Conservation (phyloP, 2,329 filamentous ascomycete genomes). For the Alternaria ventricosa region DNA sequence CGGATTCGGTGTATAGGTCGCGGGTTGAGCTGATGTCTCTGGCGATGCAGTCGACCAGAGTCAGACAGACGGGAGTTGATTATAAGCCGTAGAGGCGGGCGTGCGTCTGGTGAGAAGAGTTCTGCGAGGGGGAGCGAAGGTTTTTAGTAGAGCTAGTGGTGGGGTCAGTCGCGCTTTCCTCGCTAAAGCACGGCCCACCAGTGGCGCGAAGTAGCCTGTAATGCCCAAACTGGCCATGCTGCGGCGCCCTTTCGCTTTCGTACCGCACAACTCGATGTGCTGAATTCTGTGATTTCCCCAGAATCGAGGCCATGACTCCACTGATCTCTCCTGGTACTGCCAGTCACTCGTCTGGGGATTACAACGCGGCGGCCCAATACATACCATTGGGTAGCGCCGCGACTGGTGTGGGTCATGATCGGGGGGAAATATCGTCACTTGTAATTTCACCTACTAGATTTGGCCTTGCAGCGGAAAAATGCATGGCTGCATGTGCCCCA, state of each 20-base stretch:
- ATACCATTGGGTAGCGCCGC: conserved; percentile 24
- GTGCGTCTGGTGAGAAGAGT: conserved; percentile 22
- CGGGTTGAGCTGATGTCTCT: conserved; percentile 38
- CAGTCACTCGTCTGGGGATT: neutral
- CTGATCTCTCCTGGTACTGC: neutral
- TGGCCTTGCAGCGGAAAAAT: conserved; percentile 6
- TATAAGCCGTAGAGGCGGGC: conserved; percentile 30
- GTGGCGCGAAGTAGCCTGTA: conserved; percentile 19
- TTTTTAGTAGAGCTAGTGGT: conserved; percentile 23
- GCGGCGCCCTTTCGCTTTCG: conserved; percentile 18
- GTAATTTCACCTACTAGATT: conserved; percentile 2
- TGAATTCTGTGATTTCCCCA: neutral
- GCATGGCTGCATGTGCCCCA: neutral
- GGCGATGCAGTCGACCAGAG: conserved; percentile 41
- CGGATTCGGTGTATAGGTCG: conserved; percentile 29
- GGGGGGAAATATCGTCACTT: conserved; percentile 10
- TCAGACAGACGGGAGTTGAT: conserved; percentile 33
- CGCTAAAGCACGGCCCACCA: conserved; percentile 20
- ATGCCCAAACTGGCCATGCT: conserved; percentile 9
- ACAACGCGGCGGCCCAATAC: conserved; percentile 16
- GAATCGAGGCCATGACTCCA: neutral
- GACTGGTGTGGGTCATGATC: conserved; percentile 8
- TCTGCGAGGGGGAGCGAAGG: conserved; percentile 20
- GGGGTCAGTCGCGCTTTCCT: conserved; percentile 23
- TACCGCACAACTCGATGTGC: neutral